A percentile compares a stretch with the other conserved stretches of the same genome.
These are phyloP conservation scores for Chlamydomonas incerta DNA, from an alignment of 139 green algal species.

Conservation along the genomic window DNA sequence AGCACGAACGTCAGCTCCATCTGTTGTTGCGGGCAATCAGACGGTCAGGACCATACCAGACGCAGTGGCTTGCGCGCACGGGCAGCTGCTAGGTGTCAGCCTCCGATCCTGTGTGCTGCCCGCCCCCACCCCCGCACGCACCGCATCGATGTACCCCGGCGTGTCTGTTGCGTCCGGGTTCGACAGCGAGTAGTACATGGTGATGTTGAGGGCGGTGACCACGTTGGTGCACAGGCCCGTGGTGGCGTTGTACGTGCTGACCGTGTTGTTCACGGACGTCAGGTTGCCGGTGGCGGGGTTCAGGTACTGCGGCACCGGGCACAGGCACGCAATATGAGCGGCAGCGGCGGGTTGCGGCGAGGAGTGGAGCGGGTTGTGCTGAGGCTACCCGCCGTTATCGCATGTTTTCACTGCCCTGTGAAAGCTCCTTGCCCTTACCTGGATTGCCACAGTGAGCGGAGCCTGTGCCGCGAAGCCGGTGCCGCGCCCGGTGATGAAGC, in stretches of 20 bases:
- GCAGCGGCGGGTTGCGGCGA: too few species aligned
- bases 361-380: too few species aligned
- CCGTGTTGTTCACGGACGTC: not conserved
- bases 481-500: conserved; percentile 17
- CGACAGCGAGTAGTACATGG: conserved; percentile 38
- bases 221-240: conserved; percentile 39
- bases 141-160: conserved; percentile 25
- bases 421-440: not conserved
- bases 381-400: too few species aligned
- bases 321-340: too few species aligned
- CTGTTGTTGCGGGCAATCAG: too few species aligned
- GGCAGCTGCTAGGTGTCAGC: too few species aligned
- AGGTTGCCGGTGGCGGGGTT: conserved; percentile 38
- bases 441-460: not conserved
- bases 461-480: not conserved
- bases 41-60: too few species aligned
- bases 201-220: conserved; percentile 49
- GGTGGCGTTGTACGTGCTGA: not conserved
- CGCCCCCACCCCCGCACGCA: not conserved
- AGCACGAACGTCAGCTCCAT: conserved; percentile 43
- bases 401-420: too few species aligned
- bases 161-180: not conserved
- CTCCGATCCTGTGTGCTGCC: too few species aligned
- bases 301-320: too few species aligned
- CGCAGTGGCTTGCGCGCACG: too few species aligned